Evolutionary conservation across 1,284 basidiomycete genomes (phyloP), one percentile per base, ranked within the genome.

Genomic region (Peniophora sp.): DNA sequence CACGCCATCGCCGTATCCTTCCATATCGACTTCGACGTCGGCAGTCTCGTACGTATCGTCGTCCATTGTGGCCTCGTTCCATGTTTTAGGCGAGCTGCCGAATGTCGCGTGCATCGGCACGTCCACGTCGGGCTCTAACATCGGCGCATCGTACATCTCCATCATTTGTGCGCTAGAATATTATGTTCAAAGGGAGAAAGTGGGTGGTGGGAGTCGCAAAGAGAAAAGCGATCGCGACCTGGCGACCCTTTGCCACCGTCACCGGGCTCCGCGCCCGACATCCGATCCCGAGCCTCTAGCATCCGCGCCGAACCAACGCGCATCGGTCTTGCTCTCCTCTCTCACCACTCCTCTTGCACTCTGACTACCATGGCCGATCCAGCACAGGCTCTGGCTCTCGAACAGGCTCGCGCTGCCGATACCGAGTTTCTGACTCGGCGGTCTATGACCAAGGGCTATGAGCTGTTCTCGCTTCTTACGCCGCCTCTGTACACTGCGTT

Each of bases 11-110:
- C 74, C 75, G 23, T 75, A 67, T 57, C 79, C 77, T 43, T 83
- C 83, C 83, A 88, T 87, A 54, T 88, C 86, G 48, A 88, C 73
- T 61, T 88, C 86, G 47, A 85, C 71, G 45, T 73, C 70, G 49
- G 65, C 63, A 5, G 15, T n/a, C 15, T 41, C n/a, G 18, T n/a
- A 41, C 17, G 51, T 54, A 58, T 83, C 83, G 54, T 84, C 83
- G 57, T 81, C 78, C 83, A 87, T 87, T 51, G 71, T 64, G 3
- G 75, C 70, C 64, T 87, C 79, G 23, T 72, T 65, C 81, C 81
- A 86, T 24, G 71, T 61, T 51, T 82, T 81, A 47, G 73, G 62
- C 22, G 76, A 70, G 27, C 27, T 32, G 20, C 59, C 57, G 14
- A 55, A 60, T 23, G 66, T 57, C 2, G 70, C 59, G 51, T 78